A percentile compares a stretch with the other conserved stretches of the same genome.
These are phyloP conservation scores for Alternaria metachromatica DNA, from an alignment of 2,329 filamentous ascomycete genomes.

Conservation along the genomic window DNA sequence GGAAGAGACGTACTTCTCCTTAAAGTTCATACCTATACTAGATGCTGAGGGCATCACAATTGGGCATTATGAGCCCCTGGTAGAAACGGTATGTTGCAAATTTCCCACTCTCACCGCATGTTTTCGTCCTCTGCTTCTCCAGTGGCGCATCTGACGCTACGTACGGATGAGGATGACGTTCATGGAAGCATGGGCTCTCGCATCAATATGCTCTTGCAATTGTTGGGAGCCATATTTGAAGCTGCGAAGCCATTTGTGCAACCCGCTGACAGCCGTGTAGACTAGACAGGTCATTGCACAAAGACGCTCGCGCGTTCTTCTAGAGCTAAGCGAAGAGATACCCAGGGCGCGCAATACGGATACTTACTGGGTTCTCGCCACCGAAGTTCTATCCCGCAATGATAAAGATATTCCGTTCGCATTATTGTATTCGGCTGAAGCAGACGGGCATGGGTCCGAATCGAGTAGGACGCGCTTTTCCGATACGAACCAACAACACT, in stretches of 20 bases:
- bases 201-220: no score
- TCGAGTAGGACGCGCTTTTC: conserved; percentile 14
- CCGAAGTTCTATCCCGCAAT: conserved; percentile 72
- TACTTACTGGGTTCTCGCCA: conserved; percentile 73
- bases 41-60: conserved; percentile 73
- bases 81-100: conserved; percentile 69
- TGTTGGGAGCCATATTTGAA: background rate
- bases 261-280: conserved; percentile 8
- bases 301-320: conserved; percentile 14
- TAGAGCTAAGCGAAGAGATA: conserved; percentile 64
- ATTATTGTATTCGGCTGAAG: conserved; percentile 34
- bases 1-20: conserved; percentile 81
- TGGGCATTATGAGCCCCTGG: conserved; percentile 76
- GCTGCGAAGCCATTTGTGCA: no score
- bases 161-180: background rate
- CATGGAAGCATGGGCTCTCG: background rate
- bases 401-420: conserved; percentile 55
- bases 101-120: accelerated
- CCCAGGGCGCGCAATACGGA: conserved; percentile 72
- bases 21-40: conserved; percentile 76
- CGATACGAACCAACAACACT: conserved; percentile 18
- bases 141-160: background rate
- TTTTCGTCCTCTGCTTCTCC: background rate
- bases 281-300: conserved; percentile 16
- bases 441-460: conserved; percentile 5